Base-by-base conservation (phyloP, 1,139 yeast genomes). In the Martiniozyma asiatica region DNA sequence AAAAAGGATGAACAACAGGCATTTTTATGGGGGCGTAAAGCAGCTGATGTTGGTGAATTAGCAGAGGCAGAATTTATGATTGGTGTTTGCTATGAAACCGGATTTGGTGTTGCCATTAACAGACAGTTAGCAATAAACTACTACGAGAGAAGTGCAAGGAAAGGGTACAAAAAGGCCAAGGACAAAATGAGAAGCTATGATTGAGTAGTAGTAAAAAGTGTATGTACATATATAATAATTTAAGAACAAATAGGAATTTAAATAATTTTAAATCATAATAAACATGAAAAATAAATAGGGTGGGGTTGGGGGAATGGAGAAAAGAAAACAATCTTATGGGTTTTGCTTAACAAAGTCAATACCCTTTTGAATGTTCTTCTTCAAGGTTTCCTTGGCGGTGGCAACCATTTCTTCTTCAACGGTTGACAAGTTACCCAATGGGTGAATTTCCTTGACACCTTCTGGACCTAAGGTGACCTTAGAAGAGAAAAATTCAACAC, bases 401-500 rank as follows among this genome's bases (percentile, higher is more conserved):
- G 69, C 70, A 54, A 92, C 68, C 63, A 87, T 70, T 52, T 73
- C 75, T 63, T 74, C 72, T 61, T 79, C 92, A 41, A 67, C 72
- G 31, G 55, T 61, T 34, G 72, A 58, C 43, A 73, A 52, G 40
- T 61, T 48, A 48, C 78, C 78, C 51, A 78, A 66, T 27, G 63
- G 65, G 60, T 74, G 80, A 51, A 78, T 62, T 61, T 75, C 76
- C 58, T 73, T 75, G 44, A 82, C 84, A 67, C 99, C 99, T 42
- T 76, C 63, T 57, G 80, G 78, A 47, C 95, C 93, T 50, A 89
- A 74, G 45, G 79, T 73, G 43, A 87, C 94, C 50, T 82, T 85
- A 48, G 94, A 76, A 27, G 97, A 84, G 68, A 89, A 89, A 76
- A 79, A 89, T 43, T 78, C 89, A 50, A 87, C 78, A 51, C 85